A percentile compares a stretch with the other conserved stretches of the same genome.
Evolutionary conservation across 1,139 yeast species (phyloP).

Genomic region (Debaryomycetaceae sp.): DNA sequence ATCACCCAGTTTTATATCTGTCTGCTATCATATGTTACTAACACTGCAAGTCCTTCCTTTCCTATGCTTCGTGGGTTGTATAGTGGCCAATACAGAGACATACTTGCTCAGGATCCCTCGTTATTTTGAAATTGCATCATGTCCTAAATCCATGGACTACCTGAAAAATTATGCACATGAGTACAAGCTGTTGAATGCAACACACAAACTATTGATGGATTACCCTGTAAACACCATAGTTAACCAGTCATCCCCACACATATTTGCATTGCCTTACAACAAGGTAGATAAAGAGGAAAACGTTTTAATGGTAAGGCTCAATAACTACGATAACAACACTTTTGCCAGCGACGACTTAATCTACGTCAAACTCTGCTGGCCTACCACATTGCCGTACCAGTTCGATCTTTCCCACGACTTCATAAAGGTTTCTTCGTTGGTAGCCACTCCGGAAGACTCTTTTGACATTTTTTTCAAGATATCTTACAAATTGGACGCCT

Average conservation of each 20-base stretch:
- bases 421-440: constrained; percentile 11
- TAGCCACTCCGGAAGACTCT: constrained; percentile 7
- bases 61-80: background rate
- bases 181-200: constrained; percentile 16
- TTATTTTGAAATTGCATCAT: constrained; percentile 31
- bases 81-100: constrained; percentile 40
- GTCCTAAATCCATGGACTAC: constrained; percentile 10
- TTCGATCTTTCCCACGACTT: constrained; percentile 25
- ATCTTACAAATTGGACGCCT: constrained; percentile 23
- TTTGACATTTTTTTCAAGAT: constrained; percentile 32
- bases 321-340: constrained; percentile 29
- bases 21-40: background rate
- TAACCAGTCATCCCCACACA: background rate
- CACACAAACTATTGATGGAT: constrained; percentile 25
- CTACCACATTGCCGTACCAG: constrained; percentile 36
- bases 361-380: constrained; percentile 44
- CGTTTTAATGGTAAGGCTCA: constrained; percentile 28
- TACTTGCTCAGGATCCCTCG: constrained; percentile 30
- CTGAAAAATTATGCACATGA: background rate
- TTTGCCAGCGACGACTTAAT: constrained; percentile 30
- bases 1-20: background rate
- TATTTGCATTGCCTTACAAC: constrained; percentile 12
- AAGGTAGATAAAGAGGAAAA: constrained; percentile 11
- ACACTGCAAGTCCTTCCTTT: background rate
- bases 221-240: constrained; percentile 27